These are phyloP conservation scores for Hemisphaericaspora xylanilytica DNA, from an alignment of 1,139 yeast genomes.

Conservation along the genomic window DNA sequence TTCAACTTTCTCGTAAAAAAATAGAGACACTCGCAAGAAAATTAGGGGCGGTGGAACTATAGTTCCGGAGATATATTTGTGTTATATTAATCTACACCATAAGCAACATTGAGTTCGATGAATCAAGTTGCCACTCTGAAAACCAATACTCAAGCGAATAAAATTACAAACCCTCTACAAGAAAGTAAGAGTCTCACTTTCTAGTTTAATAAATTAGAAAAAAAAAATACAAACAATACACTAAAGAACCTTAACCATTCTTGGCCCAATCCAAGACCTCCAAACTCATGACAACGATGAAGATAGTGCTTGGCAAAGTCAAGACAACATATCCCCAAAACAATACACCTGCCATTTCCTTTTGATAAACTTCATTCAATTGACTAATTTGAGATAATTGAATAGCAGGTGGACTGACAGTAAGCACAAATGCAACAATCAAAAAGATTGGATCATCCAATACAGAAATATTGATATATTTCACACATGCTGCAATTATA, in stretches of 20 bases:
- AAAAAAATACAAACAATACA: neutral
- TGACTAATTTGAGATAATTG: conserved; percentile 83
- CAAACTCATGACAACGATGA: conserved; percentile 66
- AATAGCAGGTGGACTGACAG: conserved; percentile 82
- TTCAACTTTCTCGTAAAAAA: no score
- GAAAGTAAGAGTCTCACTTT: no score
- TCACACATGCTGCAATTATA: conserved; percentile 61
- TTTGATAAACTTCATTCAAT: conserved; percentile 69
- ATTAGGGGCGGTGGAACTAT: no score
- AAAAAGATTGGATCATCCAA: conserved; percentile 82
- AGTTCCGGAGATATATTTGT: no score
- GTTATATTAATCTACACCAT: no score
- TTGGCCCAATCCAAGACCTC: conserved; percentile 58
- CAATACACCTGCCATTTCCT: conserved; percentile 83
- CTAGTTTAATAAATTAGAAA: no score
- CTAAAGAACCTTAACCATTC: no score
- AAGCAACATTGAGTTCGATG: no score
- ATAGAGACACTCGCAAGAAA: no score
- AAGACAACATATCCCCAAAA: conserved; percentile 83
- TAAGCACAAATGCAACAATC: conserved; percentile 70
- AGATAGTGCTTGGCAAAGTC: conserved; percentile 74
- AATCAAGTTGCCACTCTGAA: no score
- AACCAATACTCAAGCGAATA: no score
- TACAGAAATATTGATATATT: conserved; percentile 63
- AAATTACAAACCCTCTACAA: no score